Evolutionary conservation across 2,329 filamentous ascomycete genomes (phyloP).

Genomic region (Alternaria ethzedia): DNA sequence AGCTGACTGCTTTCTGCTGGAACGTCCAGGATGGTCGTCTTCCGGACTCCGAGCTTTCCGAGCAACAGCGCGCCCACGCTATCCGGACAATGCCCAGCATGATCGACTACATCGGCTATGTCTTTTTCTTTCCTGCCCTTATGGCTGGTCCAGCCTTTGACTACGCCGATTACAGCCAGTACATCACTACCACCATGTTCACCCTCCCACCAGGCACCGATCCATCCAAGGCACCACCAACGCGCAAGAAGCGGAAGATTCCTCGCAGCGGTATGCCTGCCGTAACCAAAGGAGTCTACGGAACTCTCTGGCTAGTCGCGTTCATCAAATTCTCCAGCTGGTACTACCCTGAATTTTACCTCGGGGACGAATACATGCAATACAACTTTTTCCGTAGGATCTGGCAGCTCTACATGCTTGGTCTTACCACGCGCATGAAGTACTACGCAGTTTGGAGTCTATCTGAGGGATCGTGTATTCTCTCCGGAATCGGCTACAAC

Average conservation of each 20-base stretch:
- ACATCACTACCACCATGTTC: slow-evolving; percentile 95
- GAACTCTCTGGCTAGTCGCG: slow-evolving; percentile 77
- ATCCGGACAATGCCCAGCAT: slow-evolving; percentile 75
- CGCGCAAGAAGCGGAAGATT: slow-evolving; percentile 88
- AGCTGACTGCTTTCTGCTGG: slow-evolving; percentile 95
- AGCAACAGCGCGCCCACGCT: slow-evolving; percentile 82
- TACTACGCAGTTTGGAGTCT: slow-evolving; percentile 97
- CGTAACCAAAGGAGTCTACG: slow-evolving; percentile 73
- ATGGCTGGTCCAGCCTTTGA: slow-evolving; percentile 93
- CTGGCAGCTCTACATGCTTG: slow-evolving; percentile 83
- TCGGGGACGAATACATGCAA: slow-evolving; percentile 69
- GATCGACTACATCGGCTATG: slow-evolving; percentile 86
- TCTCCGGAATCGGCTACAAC: slow-evolving; percentile 92
- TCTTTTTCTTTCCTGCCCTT: slow-evolving; percentile 91
- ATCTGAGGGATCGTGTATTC: slow-evolving; percentile 92
- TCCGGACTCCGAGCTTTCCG: slow-evolving; percentile 78
- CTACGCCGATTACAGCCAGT: slow-evolving; percentile 88
- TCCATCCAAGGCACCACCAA: slow-evolving; percentile 82
- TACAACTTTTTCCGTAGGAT: slow-evolving; percentile 75
- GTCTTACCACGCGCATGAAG: slow-evolving; percentile 81
- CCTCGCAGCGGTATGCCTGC: slow-evolving; percentile 89
- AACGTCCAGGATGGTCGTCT: slow-evolving; percentile 92
- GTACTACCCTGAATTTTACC: slow-evolving; percentile 69
- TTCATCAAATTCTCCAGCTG: slow-evolving; percentile 75
- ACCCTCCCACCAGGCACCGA: slow-evolving; percentile 82